Evolutionary conservation across 2,329 filamentous ascomycete genomes (phyloP), one percentile per base, ranked within the genome.

Genomic region (Arthrobotrys musiformis): DNA sequence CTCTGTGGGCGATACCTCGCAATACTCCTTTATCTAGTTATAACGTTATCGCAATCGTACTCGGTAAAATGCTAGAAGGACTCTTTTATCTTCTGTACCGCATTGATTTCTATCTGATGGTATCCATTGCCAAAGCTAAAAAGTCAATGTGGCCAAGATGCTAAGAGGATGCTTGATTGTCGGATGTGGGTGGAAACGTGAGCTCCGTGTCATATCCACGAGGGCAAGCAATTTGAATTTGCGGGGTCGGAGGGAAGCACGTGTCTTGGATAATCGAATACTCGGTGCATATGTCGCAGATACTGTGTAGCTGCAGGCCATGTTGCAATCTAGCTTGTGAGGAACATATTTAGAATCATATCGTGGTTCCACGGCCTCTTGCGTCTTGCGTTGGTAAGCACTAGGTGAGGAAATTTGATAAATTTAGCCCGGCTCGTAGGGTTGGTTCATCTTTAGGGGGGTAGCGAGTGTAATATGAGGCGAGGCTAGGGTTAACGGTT

Each of bases 301-400:
- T 52, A 26, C 0, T 17, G 8, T 33, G 48, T n/a, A 28, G 48
- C 48, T 56, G 52, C 52, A 35, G 15, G 28, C 15, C 28, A 56
- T 56, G 30, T 56, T 56, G 15, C 52, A 56, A 37, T 37, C 52
- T n/a, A 17, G 52, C 52, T 56, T 11, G 28, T 17, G 19, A 56
- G 30, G n/a, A 17, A n/a, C 52, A 56, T 56, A 37, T 56, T 56
- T 56, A 56, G 52, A 56, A 22, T 50, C 46, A n/a, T 11, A n/a
- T 5, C 35, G 35, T 37, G 30, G 52, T 56, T 56, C 52, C 52
- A 56, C 52, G 19, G 24, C 17, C 2, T 37, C 13, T 48, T 11
- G 19, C 7, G 11, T 48, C n/a, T 19, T 8, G 6, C 33, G 15
- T 37, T 7, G 33, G 33, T 13, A 9, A 11, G n/a, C n/a, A n/a